Evolutionary conservation across 1,284 basidiomycete genomes (phyloP), one percentile per base, ranked within the genome.

Genomic region (Microbotryum lychnidis-dioicae): DNA sequence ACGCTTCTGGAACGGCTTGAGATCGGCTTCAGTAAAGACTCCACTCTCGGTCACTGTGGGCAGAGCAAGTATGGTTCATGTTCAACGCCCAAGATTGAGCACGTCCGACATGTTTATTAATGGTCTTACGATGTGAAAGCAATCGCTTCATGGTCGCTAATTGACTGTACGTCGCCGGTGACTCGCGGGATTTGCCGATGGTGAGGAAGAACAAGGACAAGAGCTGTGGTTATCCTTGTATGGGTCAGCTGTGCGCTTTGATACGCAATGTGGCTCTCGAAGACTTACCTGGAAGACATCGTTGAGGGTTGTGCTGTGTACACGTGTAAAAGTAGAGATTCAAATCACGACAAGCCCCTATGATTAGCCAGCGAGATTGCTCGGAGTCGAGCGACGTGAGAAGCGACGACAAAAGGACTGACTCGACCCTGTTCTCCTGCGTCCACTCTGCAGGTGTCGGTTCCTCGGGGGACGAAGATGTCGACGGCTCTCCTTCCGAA

Each of bases 81-180:
- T 94, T 87, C 91, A 92, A 89, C 31, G 7, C 91, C 37, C 37
- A 42, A 18, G 37, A 42, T 42, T 42, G 37, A 42, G 37, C 37
- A 16, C 62, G 58, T 58, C 20, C 55, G 16, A 50, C n/a, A 16
- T 6, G 12, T 42, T 18, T n/a, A 7, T 18, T 27, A 10, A 48
- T 9, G n/a, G 7, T 37, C 60, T 37, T 21, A 63, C 62, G 56
- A 54, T 69, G 65, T 1, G 63, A 67, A 20, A 70, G 60, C 31
- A 66, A 56, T 6, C 69, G 61, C 61, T 70, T 70, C 68, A 96
- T 94, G 64, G 87, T 91, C 42, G 91, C 88, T 65, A 97, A 85
- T 74, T 96, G 92, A 66, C 89, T 91, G 75, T 93, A 97, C 0
- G 87, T 89, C 21, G 91, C 92, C 0, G 91, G 91, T 23, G 86